Conservation (phyloP, 2,329 filamentous ascomycete genomes). For the Fusarium guadeloupense region DNA sequence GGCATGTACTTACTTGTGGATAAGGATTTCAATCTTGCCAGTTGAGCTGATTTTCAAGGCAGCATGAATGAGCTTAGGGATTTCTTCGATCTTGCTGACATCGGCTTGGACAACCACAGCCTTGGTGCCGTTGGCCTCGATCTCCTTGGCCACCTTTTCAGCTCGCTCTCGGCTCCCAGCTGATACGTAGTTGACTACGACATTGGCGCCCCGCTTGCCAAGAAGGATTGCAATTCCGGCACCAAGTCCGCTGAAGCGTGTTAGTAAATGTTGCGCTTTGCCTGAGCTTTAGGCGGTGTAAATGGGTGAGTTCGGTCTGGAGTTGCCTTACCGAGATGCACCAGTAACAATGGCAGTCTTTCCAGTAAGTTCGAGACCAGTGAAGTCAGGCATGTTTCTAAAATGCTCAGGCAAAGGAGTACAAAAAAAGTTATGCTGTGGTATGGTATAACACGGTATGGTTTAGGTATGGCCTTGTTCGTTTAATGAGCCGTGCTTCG, state of each 20-base stretch:
- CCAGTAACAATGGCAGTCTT: slow-evolving; percentile 41
- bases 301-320: background rate
- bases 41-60: slow-evolving; percentile 30
- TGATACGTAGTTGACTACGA: slow-evolving; percentile 35
- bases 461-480: background rate
- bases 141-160: slow-evolving; percentile 21
- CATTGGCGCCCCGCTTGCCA: slow-evolving; percentile 31
- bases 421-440: background rate
- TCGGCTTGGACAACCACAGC: slow-evolving; percentile 26
- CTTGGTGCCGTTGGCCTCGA: slow-evolving; percentile 27
- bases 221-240: slow-evolving; percentile 28
- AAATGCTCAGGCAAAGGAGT: background rate
- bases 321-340: slow-evolving; percentile 24
- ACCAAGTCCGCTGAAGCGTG: slow-evolving; percentile 25
- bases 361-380: slow-evolving; percentile 35
- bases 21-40: slow-evolving; percentile 41
- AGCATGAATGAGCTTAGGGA: slow-evolving; percentile 29
- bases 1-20: slow-evolving; percentile 34
- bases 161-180: slow-evolving; percentile 28
- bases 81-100: slow-evolving; percentile 22
- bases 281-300: background rate
- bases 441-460: background rate
- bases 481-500: background rate
- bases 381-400: slow-evolving; percentile 15
- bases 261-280: background rate